Base-by-base conservation (phyloP, 164 flowering plant genomes). In the Malania oleifera region DNA sequence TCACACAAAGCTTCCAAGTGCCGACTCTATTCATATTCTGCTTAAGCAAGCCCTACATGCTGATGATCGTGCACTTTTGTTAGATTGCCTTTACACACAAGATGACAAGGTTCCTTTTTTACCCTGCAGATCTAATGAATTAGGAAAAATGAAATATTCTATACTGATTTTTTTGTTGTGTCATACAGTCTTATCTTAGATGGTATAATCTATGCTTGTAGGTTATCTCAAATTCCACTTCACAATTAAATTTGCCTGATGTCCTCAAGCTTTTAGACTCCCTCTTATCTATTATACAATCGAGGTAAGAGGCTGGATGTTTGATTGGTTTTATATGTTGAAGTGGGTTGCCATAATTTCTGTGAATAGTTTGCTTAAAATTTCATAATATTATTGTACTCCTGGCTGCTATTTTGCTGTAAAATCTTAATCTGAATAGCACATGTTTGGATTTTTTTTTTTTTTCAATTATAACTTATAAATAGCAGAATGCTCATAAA, bases 31-130 rank as follows among this genome's bases (percentile, higher is more conserved):
- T 72, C 76, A 83, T 67, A 73, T 93, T 63, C 67, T 93, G 60
- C 88, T 90, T 14, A 88, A 81, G 80, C 97, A 93, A 70, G 97
- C 96, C 13, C 69, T 93, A 10, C 86, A 75, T 68, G 97, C 93
- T 34, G 99, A 86, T 70, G 99, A 93, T 71, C 86, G 80, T 49
- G 74, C 77, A 0, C 85, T 85, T 59, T 63, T 93, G 46, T 62
- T 90, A 45, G 85, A 90, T 49, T 93, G 98, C 82, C 72, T 93
- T 45, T 76, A 69, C 72, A 86, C 78, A 40, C 88, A 75, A 73
- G 95, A 92, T 67, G 78, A 82, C 59, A 89, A 89, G 90, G 98
- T 89, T 29, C 7, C 27, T 58, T 35, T 24, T 55, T 24, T 35
- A n/a, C n/a, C n/a, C n/a, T n/a, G n/a, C n/a, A n/a, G n/a, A n/a